Percentiles rank a stretch among this genome's conserved stretches.
Conservation (phyloP, 2,329 filamentous ascomycete genomes). For the Neofusicoccum sp. region DNA sequence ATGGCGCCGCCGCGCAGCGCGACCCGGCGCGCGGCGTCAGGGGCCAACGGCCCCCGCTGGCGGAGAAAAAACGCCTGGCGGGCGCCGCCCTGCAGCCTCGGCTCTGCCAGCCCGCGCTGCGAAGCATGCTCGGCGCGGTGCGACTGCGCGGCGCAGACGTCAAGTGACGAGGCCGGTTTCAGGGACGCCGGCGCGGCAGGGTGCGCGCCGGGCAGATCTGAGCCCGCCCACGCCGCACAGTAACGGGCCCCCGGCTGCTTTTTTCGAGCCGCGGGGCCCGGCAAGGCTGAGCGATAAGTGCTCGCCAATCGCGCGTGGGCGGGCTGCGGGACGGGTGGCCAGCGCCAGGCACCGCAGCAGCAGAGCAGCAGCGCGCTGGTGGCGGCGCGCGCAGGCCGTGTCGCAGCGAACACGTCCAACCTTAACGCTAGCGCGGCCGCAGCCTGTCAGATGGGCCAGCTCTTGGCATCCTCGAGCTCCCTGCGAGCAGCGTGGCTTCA, state of each 20-base stretch:
- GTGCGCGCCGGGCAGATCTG: neutral
- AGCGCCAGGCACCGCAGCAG: neutral
- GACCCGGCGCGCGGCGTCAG: neutral
- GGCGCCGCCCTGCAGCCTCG: constrained; percentile 13
- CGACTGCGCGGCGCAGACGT: constrained; percentile 12
- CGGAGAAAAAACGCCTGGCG: neutral
- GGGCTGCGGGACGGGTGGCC: neutral
- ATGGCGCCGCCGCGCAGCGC: neutral
- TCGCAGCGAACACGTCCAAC: neutral
- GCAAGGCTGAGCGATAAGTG: constrained; percentile 8
- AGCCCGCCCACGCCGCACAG: constrained; percentile 11
- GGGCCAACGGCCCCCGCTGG: neutral
- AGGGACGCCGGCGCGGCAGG: constrained; percentile 4
- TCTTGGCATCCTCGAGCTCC: constrained; percentile 8
- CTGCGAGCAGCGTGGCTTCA: constrained; percentile 8
- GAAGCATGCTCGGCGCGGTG: constrained; percentile 9
- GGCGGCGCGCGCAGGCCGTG: neutral
- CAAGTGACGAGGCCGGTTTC: constrained; percentile 12
- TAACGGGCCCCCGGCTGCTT: neutral
- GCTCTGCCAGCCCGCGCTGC: neutral
- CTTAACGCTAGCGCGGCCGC: constrained; percentile 10
- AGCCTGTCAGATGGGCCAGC: constrained; percentile 14
- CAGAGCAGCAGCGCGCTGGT: neutral
- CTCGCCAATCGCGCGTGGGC: neutral
- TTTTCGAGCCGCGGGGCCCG: neutral